Evolutionary conservation across 2,329 filamentous ascomycete species (phyloP).

Genomic region (Fusarium staphyleae): DNA sequence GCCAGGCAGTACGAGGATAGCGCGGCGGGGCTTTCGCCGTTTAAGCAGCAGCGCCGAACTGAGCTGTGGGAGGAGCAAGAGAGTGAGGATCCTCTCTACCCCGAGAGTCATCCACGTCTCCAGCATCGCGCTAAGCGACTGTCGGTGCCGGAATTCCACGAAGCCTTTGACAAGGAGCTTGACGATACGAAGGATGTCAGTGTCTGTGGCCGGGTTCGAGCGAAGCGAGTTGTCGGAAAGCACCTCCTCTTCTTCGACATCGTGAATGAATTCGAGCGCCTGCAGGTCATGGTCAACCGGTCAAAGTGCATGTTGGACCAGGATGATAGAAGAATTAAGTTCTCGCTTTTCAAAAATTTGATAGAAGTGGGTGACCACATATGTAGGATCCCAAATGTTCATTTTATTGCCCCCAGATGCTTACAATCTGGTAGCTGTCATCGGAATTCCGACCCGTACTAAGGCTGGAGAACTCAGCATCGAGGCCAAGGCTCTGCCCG

Average conservation of each 20-base stretch:
- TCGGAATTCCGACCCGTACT: conserved; percentile 74
- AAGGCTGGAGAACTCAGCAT: conserved; percentile 79
- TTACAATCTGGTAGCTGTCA: conserved; percentile 62
- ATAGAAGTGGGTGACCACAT: conserved; percentile 84
- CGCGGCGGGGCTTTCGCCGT: conserved; percentile 44
- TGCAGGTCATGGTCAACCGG: conserved; percentile 81
- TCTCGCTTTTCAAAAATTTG: conserved; percentile 68
- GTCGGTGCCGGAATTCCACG: conserved; percentile 47
- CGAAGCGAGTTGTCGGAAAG: conserved; percentile 73
- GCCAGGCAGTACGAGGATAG: conserved; percentile 23
- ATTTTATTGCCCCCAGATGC: conserved; percentile 28
- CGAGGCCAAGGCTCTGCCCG: conserved; percentile 70
- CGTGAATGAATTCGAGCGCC: conserved; percentile 70
- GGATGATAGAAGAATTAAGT: conserved; percentile 50
- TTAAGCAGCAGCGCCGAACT: conserved; percentile 47
- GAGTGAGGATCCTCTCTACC: conserved; percentile 47
- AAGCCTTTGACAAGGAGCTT: conserved; percentile 40
- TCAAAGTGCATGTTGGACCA: conserved; percentile 52
- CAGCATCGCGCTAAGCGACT: conserved; percentile 38
- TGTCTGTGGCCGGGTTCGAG: conserved; percentile 71
- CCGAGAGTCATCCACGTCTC: conserved; percentile 48
- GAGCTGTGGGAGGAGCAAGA: conserved; percentile 45
- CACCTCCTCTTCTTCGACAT: conserved; percentile 88
- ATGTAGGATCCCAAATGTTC: conserved; percentile 62
- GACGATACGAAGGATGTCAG: conserved; percentile 41